Conservation (phyloP, 805 yeast species). For the Lipomyces yamadae region DNA sequence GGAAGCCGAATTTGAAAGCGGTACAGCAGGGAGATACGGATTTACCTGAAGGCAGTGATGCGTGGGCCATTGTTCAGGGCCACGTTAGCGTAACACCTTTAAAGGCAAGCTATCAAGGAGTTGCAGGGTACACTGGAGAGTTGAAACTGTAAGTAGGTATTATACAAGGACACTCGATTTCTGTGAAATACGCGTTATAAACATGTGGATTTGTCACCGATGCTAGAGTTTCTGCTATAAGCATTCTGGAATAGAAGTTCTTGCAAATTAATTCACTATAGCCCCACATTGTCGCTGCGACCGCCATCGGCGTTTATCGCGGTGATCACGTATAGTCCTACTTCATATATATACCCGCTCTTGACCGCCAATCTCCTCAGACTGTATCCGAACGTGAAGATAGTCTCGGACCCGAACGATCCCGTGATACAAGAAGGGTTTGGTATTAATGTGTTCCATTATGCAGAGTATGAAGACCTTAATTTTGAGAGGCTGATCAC, state of each 20-base stretch:
- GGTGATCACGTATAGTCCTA: conserved; percentile 46
- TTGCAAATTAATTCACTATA: conserved; percentile 1
- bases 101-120: conserved; percentile 68
- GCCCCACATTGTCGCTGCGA: background rate
- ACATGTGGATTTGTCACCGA: too few relatives aligned
- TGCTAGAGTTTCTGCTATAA: background rate
- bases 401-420: conserved; percentile 39
- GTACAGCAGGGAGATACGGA: conserved; percentile 61
- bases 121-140: conserved; percentile 61
- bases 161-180: too few relatives aligned
- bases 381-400: conserved; percentile 46
- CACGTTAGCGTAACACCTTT: conserved; percentile 68
- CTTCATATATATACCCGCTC: conserved; percentile 53
- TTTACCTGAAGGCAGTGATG: conserved; percentile 62
- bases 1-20: conserved; percentile 82
- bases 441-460: conserved; percentile 61
- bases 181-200: too few relatives aligned
- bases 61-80: conserved; percentile 68
- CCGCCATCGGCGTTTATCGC: conserved; percentile 26
- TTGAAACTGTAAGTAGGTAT: conserved; percentile 51
- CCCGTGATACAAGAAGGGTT: conserved; percentile 39
- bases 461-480: conserved; percentile 87
- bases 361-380: conserved; percentile 44
- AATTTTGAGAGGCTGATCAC: conserved; percentile 68
- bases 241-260: background rate